Conservation (phyloP, 2,329 filamentous ascomycete species). For the Alternaria triticina region DNA sequence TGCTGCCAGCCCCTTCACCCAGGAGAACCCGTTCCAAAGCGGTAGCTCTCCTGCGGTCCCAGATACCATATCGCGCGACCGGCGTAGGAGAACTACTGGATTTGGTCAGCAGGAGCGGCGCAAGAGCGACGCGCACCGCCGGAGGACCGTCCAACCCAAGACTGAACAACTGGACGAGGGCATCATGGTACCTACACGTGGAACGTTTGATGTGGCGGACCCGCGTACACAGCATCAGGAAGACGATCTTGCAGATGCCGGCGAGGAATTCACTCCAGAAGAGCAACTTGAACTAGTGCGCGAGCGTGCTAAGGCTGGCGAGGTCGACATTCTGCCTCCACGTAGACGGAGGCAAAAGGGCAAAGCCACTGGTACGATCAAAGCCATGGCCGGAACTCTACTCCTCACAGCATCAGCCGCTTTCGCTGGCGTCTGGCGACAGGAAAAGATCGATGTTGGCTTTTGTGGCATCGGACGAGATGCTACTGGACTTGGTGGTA, state of each 20-base stretch:
- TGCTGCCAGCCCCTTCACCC: slow-evolving; percentile 75
- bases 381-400: slow-evolving; percentile 73
- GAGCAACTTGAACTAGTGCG: slow-evolving; percentile 78
- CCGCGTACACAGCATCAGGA: slow-evolving; percentile 51
- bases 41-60: slow-evolving; percentile 70
- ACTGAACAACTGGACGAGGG: slow-evolving; percentile 59
- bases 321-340: slow-evolving; percentile 57
- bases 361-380: slow-evolving; percentile 58
- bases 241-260: slow-evolving; percentile 64
- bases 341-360: slow-evolving; percentile 36
- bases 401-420: slow-evolving; percentile 72
- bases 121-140: slow-evolving; percentile 51
- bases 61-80: slow-evolving; percentile 47
- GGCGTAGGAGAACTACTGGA: slow-evolving; percentile 61
- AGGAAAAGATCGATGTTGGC: slow-evolving; percentile 95
- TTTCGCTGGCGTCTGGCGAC: slow-evolving; percentile 83
- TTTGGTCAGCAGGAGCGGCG: slow-evolving; percentile 50
- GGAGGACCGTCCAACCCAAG: slow-evolving; percentile 51
- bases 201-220: slow-evolving; percentile 65
- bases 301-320: slow-evolving; percentile 66
- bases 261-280: slow-evolving; percentile 94
- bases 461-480: slow-evolving; percentile 83
- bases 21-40: slow-evolving; percentile 93
- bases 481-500: slow-evolving; percentile 63
- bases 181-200: slow-evolving; percentile 61